Conservation (phyloP, 441 rosid species). For the Biscutella auriculata region DNA sequence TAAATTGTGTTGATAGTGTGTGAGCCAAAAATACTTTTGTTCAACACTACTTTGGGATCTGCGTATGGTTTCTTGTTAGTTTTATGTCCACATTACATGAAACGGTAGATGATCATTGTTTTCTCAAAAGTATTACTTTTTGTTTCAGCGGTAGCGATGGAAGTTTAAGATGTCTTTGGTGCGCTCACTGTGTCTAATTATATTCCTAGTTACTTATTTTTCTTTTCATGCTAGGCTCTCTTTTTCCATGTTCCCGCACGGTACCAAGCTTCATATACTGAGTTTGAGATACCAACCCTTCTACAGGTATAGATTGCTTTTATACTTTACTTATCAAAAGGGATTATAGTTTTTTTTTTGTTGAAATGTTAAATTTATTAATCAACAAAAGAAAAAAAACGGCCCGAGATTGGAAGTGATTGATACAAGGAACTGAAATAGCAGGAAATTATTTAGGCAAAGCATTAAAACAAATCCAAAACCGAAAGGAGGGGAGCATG, state of each 20-base stretch:
- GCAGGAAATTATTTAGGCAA: too few relatives aligned
- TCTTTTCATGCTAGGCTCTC: constrained; percentile 48
- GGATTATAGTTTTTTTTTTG: background rate
- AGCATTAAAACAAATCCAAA: too few relatives aligned
- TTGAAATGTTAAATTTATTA: too few relatives aligned
- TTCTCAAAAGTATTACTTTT: background rate
- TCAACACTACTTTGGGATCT: background rate
- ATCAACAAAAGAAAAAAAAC: too few relatives aligned
- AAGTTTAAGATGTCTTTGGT: constrained; percentile 1
- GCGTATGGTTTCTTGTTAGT: background rate
- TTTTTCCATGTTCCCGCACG: constrained; percentile 82
- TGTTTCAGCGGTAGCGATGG: background rate
- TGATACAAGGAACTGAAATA: too few relatives aligned
- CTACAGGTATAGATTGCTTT: constrained; percentile 52
- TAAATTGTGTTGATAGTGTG: constrained; percentile 1
- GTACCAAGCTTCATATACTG: constrained; percentile 75
- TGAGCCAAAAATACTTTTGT: background rate
- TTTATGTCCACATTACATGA: background rate
- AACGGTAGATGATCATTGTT: constrained; percentile 4
- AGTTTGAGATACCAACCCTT: constrained; percentile 85
- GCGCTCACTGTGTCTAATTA: background rate
- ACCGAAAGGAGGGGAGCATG: too few relatives aligned
- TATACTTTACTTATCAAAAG: background rate
- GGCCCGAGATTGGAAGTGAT: too few relatives aligned
- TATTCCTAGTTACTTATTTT: constrained; percentile 14